A percentile compares a stretch with the other conserved stretches of the same genome.
phyloP scores from a whole-genome alignment of 1,139 yeast genomes.

The Scheffersomyces insectosa region DNA sequence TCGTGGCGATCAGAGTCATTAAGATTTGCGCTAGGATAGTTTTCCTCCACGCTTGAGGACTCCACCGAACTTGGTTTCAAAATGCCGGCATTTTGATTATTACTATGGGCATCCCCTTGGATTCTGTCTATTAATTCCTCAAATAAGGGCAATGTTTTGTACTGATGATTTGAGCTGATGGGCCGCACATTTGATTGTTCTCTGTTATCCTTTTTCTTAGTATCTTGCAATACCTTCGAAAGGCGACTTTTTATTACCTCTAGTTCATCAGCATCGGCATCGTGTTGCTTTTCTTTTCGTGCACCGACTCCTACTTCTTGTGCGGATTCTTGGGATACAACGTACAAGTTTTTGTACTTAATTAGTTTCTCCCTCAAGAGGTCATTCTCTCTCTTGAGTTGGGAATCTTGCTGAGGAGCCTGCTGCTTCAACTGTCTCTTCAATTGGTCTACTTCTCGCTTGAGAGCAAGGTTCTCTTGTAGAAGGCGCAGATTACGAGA shows the following conservation, averaged over 20 bases:
- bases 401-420: constrained; percentile 16
- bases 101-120: constrained; percentile 2
- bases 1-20: background rate
- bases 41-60: background rate
- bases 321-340: constrained; percentile 10
- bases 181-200: background rate
- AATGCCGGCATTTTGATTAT: background rate
- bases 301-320: background rate
- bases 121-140: constrained; percentile 9
- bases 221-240: background rate
- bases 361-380: constrained; percentile 34
- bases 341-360: constrained; percentile 35
- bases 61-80: background rate
- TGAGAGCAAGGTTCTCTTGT: constrained; percentile 8
- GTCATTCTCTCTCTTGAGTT: constrained; percentile 26
- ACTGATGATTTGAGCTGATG: background rate
- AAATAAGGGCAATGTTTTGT: constrained; percentile 7
- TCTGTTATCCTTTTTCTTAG: background rate
- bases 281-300: background rate
- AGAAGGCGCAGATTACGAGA: background rate
- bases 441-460: constrained; percentile 13
- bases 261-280: constrained; percentile 1
- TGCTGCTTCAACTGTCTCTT: constrained; percentile 11
- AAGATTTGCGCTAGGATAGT: background rate
- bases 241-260: background rate